A percentile compares a stretch with the other conserved stretches of the same genome.
These are phyloP conservation scores for Solanum dulcamara DNA, from an alignment of 257 asterid genomes.

Conservation along the genomic window DNA sequence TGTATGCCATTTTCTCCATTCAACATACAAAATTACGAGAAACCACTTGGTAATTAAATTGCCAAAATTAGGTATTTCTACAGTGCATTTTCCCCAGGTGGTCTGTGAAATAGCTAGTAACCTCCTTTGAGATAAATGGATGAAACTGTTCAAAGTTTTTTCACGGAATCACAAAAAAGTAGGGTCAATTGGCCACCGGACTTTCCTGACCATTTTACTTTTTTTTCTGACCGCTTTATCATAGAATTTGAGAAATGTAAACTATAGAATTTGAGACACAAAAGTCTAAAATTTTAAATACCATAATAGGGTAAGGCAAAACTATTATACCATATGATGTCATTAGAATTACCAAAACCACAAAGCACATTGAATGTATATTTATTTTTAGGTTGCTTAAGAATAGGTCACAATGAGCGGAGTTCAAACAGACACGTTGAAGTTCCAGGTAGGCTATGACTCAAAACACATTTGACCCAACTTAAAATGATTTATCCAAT, in stretches of 20 bases:
- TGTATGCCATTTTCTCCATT: slow-evolving; percentile 7
- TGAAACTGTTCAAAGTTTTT: background rate
- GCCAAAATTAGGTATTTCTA: background rate
- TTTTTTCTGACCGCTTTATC: background rate
- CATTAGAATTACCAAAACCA: background rate
- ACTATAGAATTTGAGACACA: background rate
- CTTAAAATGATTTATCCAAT: background rate
- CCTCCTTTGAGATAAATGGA: background rate
- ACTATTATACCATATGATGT: background rate
- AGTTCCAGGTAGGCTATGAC: background rate
- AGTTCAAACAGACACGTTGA: background rate
- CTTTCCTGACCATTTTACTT: background rate
- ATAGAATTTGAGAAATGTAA: background rate
- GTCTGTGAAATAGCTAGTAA: background rate
- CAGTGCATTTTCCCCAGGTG: slow-evolving; percentile 1
- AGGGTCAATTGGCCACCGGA: background rate
- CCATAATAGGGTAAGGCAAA: background rate
- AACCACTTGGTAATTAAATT: background rate
- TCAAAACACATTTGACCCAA: background rate
- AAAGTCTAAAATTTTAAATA: background rate
- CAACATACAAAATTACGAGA: background rate
- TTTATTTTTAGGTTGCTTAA: background rate
- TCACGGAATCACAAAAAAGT: background rate
- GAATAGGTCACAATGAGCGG: background rate
- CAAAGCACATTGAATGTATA: background rate